Conservation (phyloP, 139 green algal genomes). For the Bryopsis sp. region DNA sequence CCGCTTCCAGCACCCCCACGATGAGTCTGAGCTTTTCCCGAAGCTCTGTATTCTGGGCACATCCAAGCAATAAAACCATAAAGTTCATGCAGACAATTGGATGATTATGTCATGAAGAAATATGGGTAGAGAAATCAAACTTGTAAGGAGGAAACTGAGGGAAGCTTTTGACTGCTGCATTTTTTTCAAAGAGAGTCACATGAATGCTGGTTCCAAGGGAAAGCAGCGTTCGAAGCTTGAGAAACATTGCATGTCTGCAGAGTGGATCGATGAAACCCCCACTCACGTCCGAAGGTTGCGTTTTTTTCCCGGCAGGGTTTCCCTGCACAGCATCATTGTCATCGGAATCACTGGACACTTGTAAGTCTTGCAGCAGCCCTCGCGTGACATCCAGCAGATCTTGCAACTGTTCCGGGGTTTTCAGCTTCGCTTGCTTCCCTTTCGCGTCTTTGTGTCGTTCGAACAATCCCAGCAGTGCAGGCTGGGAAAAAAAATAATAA, state of each 20-base stretch:
- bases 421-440: slow-evolving; percentile 96
- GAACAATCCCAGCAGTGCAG: slow-evolving; percentile 75
- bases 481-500: slow-evolving; percentile 5
- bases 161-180: no score
- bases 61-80: no score
- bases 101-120: no score
- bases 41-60: neutral
- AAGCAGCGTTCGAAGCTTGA: no score
- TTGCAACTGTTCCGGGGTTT: slow-evolving; percentile 88
- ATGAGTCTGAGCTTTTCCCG: slow-evolving; percentile 12
- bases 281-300: neutral
- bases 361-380: slow-evolving; percentile 50
- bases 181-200: no score
- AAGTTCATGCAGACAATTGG: no score
- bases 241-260: no score
- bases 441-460: slow-evolving; percentile 77
- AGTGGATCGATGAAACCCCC: no score
- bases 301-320: neutral
- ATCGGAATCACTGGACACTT: no score
- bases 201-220: no score
- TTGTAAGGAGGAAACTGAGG: no score
- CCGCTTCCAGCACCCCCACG: slow-evolving; percentile 5
- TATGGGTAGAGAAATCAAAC: no score
- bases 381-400: slow-evolving; percentile 85
- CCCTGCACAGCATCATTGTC: neutral